A percentile compares a stretch with the other conserved stretches of the same genome.
Conservation (phyloP, 176 grass and related monocot genomes). For the Pontederia crassipes region DNA sequence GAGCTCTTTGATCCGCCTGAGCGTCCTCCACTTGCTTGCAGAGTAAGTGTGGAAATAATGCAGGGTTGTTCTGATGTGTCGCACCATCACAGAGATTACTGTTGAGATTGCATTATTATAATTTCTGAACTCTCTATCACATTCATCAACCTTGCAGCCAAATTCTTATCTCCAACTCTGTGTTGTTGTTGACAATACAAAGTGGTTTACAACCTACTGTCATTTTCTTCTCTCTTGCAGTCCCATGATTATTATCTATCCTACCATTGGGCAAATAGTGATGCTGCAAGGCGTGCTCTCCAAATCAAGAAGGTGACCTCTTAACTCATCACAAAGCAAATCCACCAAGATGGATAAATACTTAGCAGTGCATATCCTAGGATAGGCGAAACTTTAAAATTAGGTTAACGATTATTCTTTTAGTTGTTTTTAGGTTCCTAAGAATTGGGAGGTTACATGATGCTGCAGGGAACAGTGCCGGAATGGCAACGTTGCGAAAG, state of each 20-base stretch:
- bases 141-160: neutral
- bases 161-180: neutral
- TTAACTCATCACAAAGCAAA: slow-evolving; percentile 26
- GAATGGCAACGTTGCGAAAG: slow-evolving; percentile 32
- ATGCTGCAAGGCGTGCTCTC: slow-evolving; percentile 24
- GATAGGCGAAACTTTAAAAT: neutral
- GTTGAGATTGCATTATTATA: too few species aligned
- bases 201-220: neutral
- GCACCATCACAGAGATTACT: neutral
- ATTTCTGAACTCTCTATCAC: neutral
- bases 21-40: slow-evolving; percentile 9
- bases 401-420: neutral
- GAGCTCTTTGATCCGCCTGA: slow-evolving; percentile 10
- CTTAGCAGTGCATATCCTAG: too few species aligned
- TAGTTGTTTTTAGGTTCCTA: too few species aligned
- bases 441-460: neutral
- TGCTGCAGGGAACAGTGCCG: slow-evolving; percentile 26
- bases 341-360: too few species aligned
- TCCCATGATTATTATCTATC: slow-evolving; percentile 26
- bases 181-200: neutral
- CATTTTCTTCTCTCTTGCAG: slow-evolving; percentile 6
- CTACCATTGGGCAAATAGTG: slow-evolving; percentile 35
- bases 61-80: neutral
- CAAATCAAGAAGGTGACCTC: slow-evolving; percentile 38
- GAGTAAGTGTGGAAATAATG: slow-evolving; percentile 8